Evolutionary conservation across 306 rosid species (phyloP), one percentile per base, ranked within the genome.

Genomic region (Castanopsis chinensis): DNA sequence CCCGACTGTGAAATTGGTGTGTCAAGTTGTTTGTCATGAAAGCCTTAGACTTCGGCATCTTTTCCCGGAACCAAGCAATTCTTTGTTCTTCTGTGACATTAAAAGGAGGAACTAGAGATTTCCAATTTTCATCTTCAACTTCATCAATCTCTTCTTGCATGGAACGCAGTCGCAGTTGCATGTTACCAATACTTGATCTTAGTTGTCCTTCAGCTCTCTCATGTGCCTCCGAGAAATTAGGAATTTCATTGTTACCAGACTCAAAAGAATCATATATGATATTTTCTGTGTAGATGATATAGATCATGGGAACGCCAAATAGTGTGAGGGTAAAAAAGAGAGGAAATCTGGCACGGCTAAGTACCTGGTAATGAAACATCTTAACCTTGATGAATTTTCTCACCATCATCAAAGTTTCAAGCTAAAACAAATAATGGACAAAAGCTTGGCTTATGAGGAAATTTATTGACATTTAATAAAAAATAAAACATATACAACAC

Each of bases 11-110:
- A 55, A 92, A 89, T 19, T 68, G 81, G 37, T 13, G 33, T 1
- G 88, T 65, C 51, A 56, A 55, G 25, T 78, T 75, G 83, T 88
- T 81, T 52, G 94, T 83, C 53, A 83, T 73, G 74, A 92, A 83
- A 74, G 89, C 85, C 20, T 75, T 64, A 72, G 90, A 84, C 27
- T 82, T 35, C 0, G 87, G 85, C 17, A 90, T 70, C 51, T 78
- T 86, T 73, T 52, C 60, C 65, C 23, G 74, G 23, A 92, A 86
- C 97, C 94, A 92, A 43, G 72, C 74, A 17, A 87, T 89, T 69
- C 91, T 87, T 63, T 92, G 90, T 59, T 68, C 76, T 78, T 82
- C 80, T 3, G 88, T 80, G 15, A 63, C 78, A 73, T 82, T 86
- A 13, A 82, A 7, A 28, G 94, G 94, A 68, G 87, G 74, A 30